Conservation (phyloP, 2,329 filamentous ascomycete genomes). For the Colletotrichum higginsianum region DNA sequence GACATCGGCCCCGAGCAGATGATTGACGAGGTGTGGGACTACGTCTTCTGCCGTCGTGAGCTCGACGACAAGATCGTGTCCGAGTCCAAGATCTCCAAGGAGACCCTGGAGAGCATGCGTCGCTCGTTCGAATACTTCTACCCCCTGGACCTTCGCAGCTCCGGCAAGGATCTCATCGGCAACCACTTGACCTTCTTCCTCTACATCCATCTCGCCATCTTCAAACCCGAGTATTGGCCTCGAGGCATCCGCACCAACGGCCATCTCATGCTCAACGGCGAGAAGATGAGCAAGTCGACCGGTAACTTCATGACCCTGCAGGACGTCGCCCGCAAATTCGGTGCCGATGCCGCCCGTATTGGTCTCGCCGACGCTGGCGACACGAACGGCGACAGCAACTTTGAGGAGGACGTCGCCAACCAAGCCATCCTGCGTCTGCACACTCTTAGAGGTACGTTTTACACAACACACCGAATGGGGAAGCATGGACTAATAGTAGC, state of each 20-base stretch:
- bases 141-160: slow-evolving; percentile 88
- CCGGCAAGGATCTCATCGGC: slow-evolving; percentile 92
- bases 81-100: slow-evolving; percentile 80
- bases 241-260: slow-evolving; percentile 89
- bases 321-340: slow-evolving; percentile 91
- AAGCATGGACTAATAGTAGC: slow-evolving; percentile 53
- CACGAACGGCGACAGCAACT: slow-evolving; percentile 95
- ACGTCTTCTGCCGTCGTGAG: slow-evolving; percentile 86
- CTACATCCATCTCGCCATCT: slow-evolving; percentile 91
- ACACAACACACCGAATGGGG: neutral
- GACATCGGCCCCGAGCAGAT: slow-evolving; percentile 87
- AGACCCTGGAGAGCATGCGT: slow-evolving; percentile 83
- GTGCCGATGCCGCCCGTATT: slow-evolving; percentile 92
- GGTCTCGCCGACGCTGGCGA: slow-evolving; percentile 96
- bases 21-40: slow-evolving; percentile 97
- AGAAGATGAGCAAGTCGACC: slow-evolving; percentile 98
- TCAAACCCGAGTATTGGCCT: slow-evolving; percentile 91
- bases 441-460: slow-evolving; percentile 53
- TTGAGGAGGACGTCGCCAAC: slow-evolving; percentile 95
- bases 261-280: slow-evolving; percentile 93
- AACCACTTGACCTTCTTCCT: slow-evolving; percentile 94
- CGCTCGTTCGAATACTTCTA: slow-evolving; percentile 98
- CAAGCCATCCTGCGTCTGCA: slow-evolving; percentile 90
- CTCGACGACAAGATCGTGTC: slow-evolving; percentile 75
- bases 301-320: slow-evolving; percentile 96